A percentile compares a stretch with the other conserved stretches of the same genome.
Conservation (phyloP, 371 early-diverging fungal species). For the Apophysomyces variabilis region DNA sequence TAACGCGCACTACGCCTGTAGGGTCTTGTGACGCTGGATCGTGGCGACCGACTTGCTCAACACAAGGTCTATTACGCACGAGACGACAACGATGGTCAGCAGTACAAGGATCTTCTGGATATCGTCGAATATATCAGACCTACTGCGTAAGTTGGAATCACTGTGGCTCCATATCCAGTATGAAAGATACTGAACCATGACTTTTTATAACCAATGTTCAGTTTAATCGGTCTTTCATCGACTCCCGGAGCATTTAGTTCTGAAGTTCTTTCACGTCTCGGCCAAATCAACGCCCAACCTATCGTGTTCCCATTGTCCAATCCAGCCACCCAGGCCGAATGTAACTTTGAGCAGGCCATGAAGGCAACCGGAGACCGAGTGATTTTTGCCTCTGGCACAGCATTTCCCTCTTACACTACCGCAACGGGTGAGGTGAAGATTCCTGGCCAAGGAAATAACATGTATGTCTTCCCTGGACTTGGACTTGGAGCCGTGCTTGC, state of each 20-base stretch:
- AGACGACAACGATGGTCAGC: constrained; percentile 74
- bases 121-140: constrained; percentile 77
- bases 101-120: constrained; percentile 70
- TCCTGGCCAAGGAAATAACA: constrained; percentile 94
- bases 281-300: constrained; percentile 75
- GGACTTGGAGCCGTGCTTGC: constrained; percentile 84
- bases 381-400: constrained; percentile 96
- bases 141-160: constrained; percentile 52
- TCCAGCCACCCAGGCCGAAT: constrained; percentile 87
- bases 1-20: constrained; percentile 9
- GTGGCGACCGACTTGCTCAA: constrained; percentile 84
- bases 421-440: constrained; percentile 56
- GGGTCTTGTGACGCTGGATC: constrained; percentile 79
- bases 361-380: constrained; percentile 76
- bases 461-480: constrained; percentile 91
- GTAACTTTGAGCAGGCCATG: constrained; percentile 91
- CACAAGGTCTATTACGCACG: constrained; percentile 87
- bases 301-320: constrained; percentile 95
- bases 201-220: constrained; percentile 6
- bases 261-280: constrained; percentile 68
- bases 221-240: constrained; percentile 85
- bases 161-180: too few species aligned
- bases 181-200: neutral
- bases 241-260: constrained; percentile 73
- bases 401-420: constrained; percentile 79